Evolutionary conservation across 352 stramenopile species (phyloP).

Genomic region (Phytophthora cryptogea): DNA sequence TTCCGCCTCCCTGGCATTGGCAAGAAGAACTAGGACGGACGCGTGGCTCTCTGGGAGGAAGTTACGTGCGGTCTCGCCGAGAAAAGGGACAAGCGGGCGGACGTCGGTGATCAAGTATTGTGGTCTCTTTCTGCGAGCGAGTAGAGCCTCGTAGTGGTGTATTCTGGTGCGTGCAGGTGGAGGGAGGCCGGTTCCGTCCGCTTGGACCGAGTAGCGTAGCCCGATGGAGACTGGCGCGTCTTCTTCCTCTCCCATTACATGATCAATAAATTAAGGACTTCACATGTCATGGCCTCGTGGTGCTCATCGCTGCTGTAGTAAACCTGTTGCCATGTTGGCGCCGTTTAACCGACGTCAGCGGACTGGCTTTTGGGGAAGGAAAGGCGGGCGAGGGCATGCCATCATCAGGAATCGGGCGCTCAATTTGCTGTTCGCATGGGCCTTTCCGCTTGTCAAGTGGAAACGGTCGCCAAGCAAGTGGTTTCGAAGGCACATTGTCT

Average conservation of each 20-base stretch:
- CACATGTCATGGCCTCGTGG: slow-evolving; percentile 10
- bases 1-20: slow-evolving; percentile 69
- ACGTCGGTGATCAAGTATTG: slow-evolving; percentile 19
- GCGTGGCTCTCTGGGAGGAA: slow-evolving; percentile 14
- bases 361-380: slow-evolving; percentile 18
- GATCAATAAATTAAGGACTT: slow-evolving; percentile 54
- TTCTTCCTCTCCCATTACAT: slow-evolving; percentile 35
- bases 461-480: slow-evolving; percentile 3
- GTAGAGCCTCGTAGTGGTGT: slow-evolving; percentile 36
- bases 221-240: slow-evolving; percentile 35
- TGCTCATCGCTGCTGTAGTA: background rate
- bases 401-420: slow-evolving; percentile 11
- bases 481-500: slow-evolving; percentile 32
- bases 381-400: slow-evolving; percentile 14
- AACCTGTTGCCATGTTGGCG: slow-evolving; percentile 2
- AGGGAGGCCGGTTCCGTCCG: slow-evolving; percentile 13
- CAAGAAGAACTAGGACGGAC: slow-evolving; percentile 79
- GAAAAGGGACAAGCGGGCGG: slow-evolving; percentile 16
- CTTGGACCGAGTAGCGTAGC: slow-evolving; percentile 18
- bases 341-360: slow-evolving; percentile 5
- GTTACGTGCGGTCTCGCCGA: slow-evolving; percentile 20
- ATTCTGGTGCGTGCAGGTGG: slow-evolving; percentile 26
- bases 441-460: background rate
- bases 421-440: slow-evolving; percentile 15
- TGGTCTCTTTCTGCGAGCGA: slow-evolving; percentile 9